A percentile compares a stretch with the other conserved stretches of the same genome.
phyloP scores from a whole-genome alignment of 805 yeast genomes.

The Candida golubevii region DNA sequence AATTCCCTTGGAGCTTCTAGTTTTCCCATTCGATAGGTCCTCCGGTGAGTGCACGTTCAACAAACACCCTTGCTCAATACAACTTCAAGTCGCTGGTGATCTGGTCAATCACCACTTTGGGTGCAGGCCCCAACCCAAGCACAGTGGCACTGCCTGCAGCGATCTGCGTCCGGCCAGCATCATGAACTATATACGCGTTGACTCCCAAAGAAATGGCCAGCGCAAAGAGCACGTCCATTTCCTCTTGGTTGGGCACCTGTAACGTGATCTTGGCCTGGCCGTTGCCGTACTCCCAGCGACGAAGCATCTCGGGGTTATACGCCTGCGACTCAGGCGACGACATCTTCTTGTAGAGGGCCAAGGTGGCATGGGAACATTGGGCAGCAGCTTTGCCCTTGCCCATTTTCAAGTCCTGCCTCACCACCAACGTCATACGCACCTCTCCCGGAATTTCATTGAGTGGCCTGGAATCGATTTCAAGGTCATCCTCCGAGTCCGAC shows the following conservation, averaged over 20 bases:
- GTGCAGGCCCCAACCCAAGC: slow-evolving; percentile 96
- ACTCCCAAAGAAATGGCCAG: slow-evolving; percentile 76
- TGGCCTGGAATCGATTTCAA: slow-evolving; percentile 55
- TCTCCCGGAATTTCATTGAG: slow-evolving; percentile 72
- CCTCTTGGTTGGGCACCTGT: slow-evolving; percentile 65
- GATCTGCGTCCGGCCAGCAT: slow-evolving; percentile 95
- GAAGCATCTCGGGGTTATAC: slow-evolving; percentile 58
- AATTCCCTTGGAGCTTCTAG: too few species aligned
- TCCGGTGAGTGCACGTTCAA: background rate
- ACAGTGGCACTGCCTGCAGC: slow-evolving; percentile 97
- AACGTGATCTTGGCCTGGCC: slow-evolving; percentile 96
- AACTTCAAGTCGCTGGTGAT: slow-evolving; percentile 77
- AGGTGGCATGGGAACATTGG: slow-evolving; percentile 97
- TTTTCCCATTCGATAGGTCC: background rate
- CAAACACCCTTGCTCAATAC: slow-evolving; percentile 28
- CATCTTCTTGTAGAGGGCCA: slow-evolving; percentile 76
- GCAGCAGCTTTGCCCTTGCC: slow-evolving; percentile 95
- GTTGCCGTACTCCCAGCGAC: slow-evolving; percentile 66
- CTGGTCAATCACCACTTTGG: slow-evolving; percentile 71
- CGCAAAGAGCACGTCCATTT: slow-evolving; percentile 72
- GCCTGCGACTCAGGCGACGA: slow-evolving; percentile 47
- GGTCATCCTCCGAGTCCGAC: slow-evolving; percentile 46
- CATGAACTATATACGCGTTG: slow-evolving; percentile 78
- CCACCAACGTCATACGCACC: slow-evolving; percentile 80
- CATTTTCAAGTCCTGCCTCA: slow-evolving; percentile 88